Base-by-base conservation (phyloP, 176 grass and related monocot species). In the Raddia guianensis region DNA sequence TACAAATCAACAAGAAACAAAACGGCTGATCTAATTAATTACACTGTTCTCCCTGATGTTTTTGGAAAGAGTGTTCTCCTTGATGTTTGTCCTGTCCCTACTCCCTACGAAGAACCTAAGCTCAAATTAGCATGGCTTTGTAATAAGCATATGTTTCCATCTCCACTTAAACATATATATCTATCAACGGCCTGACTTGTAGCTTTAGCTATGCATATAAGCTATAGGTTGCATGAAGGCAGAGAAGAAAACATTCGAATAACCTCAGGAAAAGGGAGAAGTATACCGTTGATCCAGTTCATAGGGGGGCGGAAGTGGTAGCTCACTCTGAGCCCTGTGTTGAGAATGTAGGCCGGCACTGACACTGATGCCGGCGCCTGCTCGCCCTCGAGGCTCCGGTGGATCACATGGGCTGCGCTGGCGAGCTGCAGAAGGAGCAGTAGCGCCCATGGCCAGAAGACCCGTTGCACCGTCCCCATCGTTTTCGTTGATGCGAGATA, bases 221-320 rank as follows among this genome's bases (percentile, higher is more conserved):
- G 27, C 10, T 45, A 70, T 7, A 20, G 53, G 6, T 3, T 9
- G 68, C 54, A 13, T 59, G 18, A 73, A 27, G 27, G 27, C 27
- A 57, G 46, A 43, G n/a, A 5, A 66, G 4, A 59, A 15, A 2
- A 46, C 27, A 27, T 27, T 27, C 27, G 27, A 27, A 27, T 27
- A 27, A 27, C 27, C 27, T 27, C 27, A 27, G 27, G 27, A 27
- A 1, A 27, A 27, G 27, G 27, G 27, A 27, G 27, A 27, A 27
- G 27, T 27, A 27, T 86, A 91, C 91, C 91, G 84, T 94, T 94
- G 68, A 94, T 94, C 89, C 89, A 94, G 60, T 94, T 88, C 46
- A 1, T 83, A 0, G 88, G 88, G 12, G 91, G 91, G 79, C 85
- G 88, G 79, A 94, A 94, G 43, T 94, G 91, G 14, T 86, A 94